phyloP scores from a whole-genome alignment of 495 filamentous ascomycete genomes.

The Penicillium atrosanguineum region DNA sequence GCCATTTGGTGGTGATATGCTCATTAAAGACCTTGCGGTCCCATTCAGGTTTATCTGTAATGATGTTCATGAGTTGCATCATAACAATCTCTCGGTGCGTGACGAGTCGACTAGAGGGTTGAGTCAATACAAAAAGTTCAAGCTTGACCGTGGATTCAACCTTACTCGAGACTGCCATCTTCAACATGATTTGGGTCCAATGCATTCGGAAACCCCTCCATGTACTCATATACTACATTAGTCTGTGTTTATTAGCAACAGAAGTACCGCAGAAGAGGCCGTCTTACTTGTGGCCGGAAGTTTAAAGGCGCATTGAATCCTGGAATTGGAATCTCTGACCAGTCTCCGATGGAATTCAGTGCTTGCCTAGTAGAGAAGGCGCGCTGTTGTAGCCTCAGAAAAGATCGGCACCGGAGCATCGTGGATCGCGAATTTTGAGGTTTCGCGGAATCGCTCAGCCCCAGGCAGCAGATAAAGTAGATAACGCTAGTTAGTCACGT shows the following conservation, averaged over 20 bases:
- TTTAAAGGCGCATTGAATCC: no score
- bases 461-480: no score
- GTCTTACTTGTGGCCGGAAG: no score
- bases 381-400: no score
- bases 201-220: slow-evolving; percentile 1
- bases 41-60: slow-evolving; percentile 51
- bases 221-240: not conserved
- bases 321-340: no score
- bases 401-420: no score
- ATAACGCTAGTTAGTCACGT: no score
- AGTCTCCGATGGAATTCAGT: no score
- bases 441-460: no score
- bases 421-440: no score
- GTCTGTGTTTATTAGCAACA: slow-evolving; percentile 1
- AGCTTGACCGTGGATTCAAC: not conserved
- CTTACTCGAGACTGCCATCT: not conserved
- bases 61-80: slow-evolving; percentile 34
- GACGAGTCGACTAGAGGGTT: slow-evolving; percentile 3
- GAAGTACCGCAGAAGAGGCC: no score
- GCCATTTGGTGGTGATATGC: slow-evolving; percentile 36
- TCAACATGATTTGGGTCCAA: not conserved
- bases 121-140: slow-evolving; percentile 1
- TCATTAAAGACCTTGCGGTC: slow-evolving; percentile 43
- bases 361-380: no score
- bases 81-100: slow-evolving; percentile 38